These are phyloP conservation scores for Phlyctochytrium bullatum DNA, from an alignment of 192 early-diverging fungal species.

Conservation along the genomic window DNA sequence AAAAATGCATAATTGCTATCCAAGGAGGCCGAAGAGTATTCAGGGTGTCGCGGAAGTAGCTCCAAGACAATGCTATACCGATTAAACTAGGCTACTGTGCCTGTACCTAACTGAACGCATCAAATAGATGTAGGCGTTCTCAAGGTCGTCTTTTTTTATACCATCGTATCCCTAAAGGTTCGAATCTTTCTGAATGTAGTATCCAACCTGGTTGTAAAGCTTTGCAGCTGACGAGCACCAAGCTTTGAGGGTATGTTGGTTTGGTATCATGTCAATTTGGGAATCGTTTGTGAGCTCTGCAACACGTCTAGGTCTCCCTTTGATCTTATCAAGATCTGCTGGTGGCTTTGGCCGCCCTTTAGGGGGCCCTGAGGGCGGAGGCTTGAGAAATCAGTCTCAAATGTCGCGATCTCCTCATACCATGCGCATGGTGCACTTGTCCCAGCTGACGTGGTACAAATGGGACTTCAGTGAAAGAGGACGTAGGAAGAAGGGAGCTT, in stretches of 20 bases:
- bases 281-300: conserved; percentile 16
- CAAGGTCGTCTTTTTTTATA: conserved; percentile 7
- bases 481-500: too few relatives aligned
- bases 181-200: background rate
- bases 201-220: background rate
- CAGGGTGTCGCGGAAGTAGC: conserved; percentile 30
- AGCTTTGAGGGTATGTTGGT: conserved; percentile 10
- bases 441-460: too few relatives aligned
- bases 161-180: conserved; percentile 15
- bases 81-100: background rate
- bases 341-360: background rate
- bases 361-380: background rate
- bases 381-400: background rate
- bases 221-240: conserved; percentile 18
- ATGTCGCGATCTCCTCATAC: too few relatives aligned
- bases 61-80: conserved; percentile 39
- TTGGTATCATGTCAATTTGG: conserved; percentile 11
- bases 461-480: too few relatives aligned
- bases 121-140: conserved; percentile 29
- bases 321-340: background rate
- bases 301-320: conserved; percentile 14
- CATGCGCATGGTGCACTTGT: too few relatives aligned
- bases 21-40: too few relatives aligned
- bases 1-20: conserved; percentile 10
- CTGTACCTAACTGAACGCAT: conserved; percentile 21